phyloP scores from a whole-genome alignment of 1,284 basidiomycete species.

The Takashimella koratensis region DNA sequence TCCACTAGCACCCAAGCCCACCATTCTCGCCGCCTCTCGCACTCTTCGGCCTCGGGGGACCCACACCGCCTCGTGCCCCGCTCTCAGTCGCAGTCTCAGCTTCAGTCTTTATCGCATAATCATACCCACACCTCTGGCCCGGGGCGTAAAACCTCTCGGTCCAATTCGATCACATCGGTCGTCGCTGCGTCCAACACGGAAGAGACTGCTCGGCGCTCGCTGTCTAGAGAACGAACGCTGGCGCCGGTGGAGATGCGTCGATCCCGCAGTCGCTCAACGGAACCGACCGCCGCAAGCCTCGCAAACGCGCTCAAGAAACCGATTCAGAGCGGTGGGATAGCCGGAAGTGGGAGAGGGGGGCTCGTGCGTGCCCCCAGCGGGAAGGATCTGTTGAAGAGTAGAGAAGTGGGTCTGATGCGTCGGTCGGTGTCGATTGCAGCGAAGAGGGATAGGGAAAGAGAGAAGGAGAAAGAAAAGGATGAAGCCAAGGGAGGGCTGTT shows the following conservation, averaged over 20 bases:
- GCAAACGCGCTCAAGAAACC: conserved; percentile 11
- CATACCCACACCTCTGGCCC: no score
- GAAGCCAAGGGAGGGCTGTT: conserved; percentile 17
- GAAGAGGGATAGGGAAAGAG: conserved; percentile 9
- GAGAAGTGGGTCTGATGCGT: conserved; percentile 31
- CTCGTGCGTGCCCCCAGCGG: conserved; percentile 31
- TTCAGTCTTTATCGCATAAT: not conserved
- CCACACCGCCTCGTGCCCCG: no score
- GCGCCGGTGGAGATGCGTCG: conserved; percentile 8
- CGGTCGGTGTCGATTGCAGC: conserved; percentile 16
- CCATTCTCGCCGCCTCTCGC: not conserved
- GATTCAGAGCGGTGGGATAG: not conserved
- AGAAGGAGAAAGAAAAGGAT: conserved; percentile 5
- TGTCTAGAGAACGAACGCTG: not conserved
- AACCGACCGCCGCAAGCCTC: conserved; percentile 5
- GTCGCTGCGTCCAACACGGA: not conserved
- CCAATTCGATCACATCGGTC: not conserved
- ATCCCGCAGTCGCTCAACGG: conserved; percentile 23
- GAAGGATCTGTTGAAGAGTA: conserved; percentile 36
- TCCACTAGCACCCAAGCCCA: not conserved
- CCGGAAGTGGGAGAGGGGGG: not conserved
- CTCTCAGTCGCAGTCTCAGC: not conserved
- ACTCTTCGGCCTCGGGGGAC: no score
- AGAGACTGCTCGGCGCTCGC: not conserved
- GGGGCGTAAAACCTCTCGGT: no score